Base-by-base conservation (phyloP, 352 stramenopile species). In the Plasmopara halstedii region DNA sequence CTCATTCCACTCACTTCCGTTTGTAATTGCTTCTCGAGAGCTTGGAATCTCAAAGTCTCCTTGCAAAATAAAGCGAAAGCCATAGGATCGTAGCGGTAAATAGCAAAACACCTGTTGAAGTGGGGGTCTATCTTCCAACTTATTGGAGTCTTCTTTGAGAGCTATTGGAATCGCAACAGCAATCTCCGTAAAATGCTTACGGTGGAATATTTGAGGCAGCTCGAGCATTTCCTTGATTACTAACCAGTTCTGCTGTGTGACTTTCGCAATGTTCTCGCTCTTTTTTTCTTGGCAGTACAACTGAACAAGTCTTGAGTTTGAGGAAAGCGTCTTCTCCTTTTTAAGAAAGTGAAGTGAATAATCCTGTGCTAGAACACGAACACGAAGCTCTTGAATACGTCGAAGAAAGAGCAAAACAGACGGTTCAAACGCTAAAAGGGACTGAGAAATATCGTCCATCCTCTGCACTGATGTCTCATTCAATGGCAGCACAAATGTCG, bases 1-100 rank as follows among this genome's bases (percentile, higher is more conserved):
- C 54, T 91, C 79, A 40, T 95, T 95, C 84, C 84, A 95, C 32
- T 85, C 73, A 46, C 77, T 91, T 3, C 79, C 75, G 34, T 83
- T 87, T 11, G 70, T 71, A 19, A 95, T 84, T 7, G 82, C 78
- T 45, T 95, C 84, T 22, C 84, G 72, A 18, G 79, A 94, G 39
- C 82, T 93, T 11, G 82, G 75, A 1, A 94, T 73, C 40, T 92
- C 75, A 54, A 93, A 95, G 38, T 95, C 78, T 27, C 70, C 82
- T 22, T 95, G 84, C 7, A 95, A 21, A 25, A 95, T 86, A 67
- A 90, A 94, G 1, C 73, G 74, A 23, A 94, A 88, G 15, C 77
- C 78, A 32, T 91, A 91, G 6, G 73, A 87, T 3, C 79, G 71
- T 36, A 94, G 45, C 2, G 84, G 82, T 4, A 95, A 52, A 38